Base-by-base conservation (phyloP, 768 basidiomycete genomes). In the Tricholoma hemisulphureum region DNA sequence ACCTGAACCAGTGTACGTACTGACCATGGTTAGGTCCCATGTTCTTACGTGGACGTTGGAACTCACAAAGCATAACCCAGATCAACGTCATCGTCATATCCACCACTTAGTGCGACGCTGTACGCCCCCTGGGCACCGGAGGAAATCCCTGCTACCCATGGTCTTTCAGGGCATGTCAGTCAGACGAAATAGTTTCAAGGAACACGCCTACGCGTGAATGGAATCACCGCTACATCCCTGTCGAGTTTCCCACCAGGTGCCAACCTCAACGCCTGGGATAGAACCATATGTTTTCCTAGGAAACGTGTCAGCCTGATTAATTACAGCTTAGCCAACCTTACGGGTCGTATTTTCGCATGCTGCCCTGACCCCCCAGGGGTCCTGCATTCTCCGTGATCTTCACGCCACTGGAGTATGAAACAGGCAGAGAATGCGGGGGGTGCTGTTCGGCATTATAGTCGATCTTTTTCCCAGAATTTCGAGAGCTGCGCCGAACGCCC, bases 81-180 rank as follows among this genome's bases (percentile, higher is more conserved):
- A 60, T 94, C 91, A 16, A 93, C 81, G 62, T 93, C 92, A 55
- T 93, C 92, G 29, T 90, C 88, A 57, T 94, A 94, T 2, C 91
- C 94, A 10, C 95, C 95, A 37, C 91, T 93, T 3, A 96, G 81
- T 2, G 89, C 93, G 13, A 97, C 82, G 41, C 91, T 93, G 62
- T 88, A 91, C 2, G 91, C 89, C 2, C 95, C 94, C 5, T 86
- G 59, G 0, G 73, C 73, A 2, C 87, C 71, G 28, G 81, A 82
- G 8, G 86, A 77, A 43, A 97, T 95, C 0, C 95, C 95, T 32
- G 83, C 89, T 6, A 96, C 93, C 77, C 83, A 85, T 0, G 93
- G 93, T 2, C 91, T 94, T 61, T 0, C 26, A 20, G 48, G 13
- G 31, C 54, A 51, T 16, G 61, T 58, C 39, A 48, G 51, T 55